phyloP scores from a whole-genome alignment of 1,284 basidiomycete genomes.

The Melampsora larici-populina region DNA sequence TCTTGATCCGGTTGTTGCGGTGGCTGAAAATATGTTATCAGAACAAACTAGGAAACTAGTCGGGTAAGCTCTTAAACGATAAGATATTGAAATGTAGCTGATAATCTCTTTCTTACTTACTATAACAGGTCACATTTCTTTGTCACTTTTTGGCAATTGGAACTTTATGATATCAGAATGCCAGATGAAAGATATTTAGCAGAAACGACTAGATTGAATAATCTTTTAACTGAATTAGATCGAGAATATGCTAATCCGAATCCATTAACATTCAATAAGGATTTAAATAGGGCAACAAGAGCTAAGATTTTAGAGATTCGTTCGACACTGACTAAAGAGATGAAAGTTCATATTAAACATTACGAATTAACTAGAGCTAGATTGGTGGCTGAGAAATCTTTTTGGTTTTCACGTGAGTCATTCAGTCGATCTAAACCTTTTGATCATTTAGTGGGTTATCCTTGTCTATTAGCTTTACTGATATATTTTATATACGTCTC shows the following conservation, averaged over 20 bases:
- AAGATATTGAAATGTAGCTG: not conserved
- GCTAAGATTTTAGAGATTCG: slow-evolving; percentile 44
- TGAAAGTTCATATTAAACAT: slow-evolving; percentile 66
- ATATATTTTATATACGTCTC: not conserved
- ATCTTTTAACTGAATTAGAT: slow-evolving; percentile 52
- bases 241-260: slow-evolving; percentile 47
- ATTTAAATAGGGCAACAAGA: slow-evolving; percentile 46
- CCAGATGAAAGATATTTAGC: slow-evolving; percentile 57
- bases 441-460: slow-evolving; percentile 53
- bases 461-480: not conserved
- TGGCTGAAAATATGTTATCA: slow-evolving; percentile 67
- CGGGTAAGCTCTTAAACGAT: slow-evolving; percentile 61
- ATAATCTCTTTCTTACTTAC: slow-evolving; percentile 25
- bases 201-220: slow-evolving; percentile 54
- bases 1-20: slow-evolving; percentile 66
- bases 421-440: too few relatives aligned
- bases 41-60: slow-evolving; percentile 64
- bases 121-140: slow-evolving; percentile 74
- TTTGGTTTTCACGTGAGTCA: slow-evolving; percentile 69
- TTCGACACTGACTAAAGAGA: slow-evolving; percentile 67
- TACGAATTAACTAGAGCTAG: slow-evolving; percentile 72
- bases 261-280: slow-evolving; percentile 45
- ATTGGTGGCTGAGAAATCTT: slow-evolving; percentile 71
- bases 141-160: slow-evolving; percentile 89
- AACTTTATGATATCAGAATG: slow-evolving; percentile 77